phyloP scores from a whole-genome alignment of 192 early-diverging fungal species.

The Anaeromyces robustus region DNA sequence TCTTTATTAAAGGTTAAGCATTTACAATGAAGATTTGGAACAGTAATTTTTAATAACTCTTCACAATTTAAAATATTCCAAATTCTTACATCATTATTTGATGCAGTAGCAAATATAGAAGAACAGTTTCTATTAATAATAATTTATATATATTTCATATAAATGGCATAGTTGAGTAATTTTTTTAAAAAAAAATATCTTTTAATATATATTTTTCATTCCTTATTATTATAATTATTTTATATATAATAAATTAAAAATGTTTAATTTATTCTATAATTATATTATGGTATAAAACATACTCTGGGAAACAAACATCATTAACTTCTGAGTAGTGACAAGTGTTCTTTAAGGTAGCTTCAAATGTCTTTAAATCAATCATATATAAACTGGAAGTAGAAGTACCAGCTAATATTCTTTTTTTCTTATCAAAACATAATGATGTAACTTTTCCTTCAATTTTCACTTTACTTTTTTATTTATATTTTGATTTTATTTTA shows the following conservation, averaged over 20 bases:
- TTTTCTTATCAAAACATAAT: slow-evolving; percentile 19
- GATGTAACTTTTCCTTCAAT: slow-evolving; percentile 40
- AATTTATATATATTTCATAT: no score
- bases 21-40: slow-evolving; percentile 45
- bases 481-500: no score
- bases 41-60: slow-evolving; percentile 30
- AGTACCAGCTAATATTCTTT: slow-evolving; percentile 26
- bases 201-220: no score
- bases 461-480: slow-evolving; percentile 20
- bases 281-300: neutral
- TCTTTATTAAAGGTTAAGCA: slow-evolving; percentile 42
- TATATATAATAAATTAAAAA: no score
- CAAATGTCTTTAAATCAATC: slow-evolving; percentile 15
- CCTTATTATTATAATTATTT: no score
- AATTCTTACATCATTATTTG: slow-evolving; percentile 34
- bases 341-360: slow-evolving; percentile 19
- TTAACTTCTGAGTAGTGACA: slow-evolving; percentile 37
- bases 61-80: slow-evolving; percentile 28
- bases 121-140: slow-evolving; percentile 20
- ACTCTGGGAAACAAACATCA: slow-evolving; percentile 34
- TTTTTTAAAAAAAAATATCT: no score
- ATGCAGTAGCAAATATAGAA: slow-evolving; percentile 38
- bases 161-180: no score
- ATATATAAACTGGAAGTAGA: slow-evolving; percentile 34
- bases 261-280: no score